Conservation (phyloP, 441 rosid genomes). For the Syzygium malaccense region DNA sequence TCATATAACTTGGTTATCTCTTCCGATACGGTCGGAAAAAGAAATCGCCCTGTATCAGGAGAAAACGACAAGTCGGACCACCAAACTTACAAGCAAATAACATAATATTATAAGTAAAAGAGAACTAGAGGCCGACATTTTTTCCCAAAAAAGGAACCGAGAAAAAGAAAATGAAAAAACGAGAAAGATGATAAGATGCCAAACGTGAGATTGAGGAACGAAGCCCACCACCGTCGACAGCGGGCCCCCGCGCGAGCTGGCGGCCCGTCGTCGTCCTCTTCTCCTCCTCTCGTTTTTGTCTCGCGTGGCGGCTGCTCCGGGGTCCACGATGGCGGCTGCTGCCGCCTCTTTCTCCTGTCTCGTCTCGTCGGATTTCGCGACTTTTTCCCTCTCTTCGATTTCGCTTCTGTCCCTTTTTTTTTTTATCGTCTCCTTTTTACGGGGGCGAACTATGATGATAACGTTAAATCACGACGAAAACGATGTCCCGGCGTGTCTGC, state of each 20-base stretch:
- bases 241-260: background rate
- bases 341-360: no score
- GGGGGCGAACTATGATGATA: rapidly evolving
- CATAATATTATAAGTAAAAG: background rate
- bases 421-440: background rate
- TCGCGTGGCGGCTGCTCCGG: background rate
- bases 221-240: background rate
- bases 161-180: background rate
- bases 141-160: background rate
- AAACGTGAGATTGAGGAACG: background rate
- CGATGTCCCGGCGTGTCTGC: background rate
- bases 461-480: background rate
- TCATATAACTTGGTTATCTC: background rate
- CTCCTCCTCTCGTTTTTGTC: background rate
- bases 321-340: background rate
- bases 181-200: background rate
- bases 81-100: background rate
- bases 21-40: background rate
- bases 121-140: background rate
- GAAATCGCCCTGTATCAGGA: background rate
- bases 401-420: no score
- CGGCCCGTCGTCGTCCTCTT: background rate
- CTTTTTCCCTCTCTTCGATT: no score
- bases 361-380: no score
- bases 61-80: background rate